Conservation (phyloP, 768 basidiomycete species). For the Ephemerocybe angulata region DNA sequence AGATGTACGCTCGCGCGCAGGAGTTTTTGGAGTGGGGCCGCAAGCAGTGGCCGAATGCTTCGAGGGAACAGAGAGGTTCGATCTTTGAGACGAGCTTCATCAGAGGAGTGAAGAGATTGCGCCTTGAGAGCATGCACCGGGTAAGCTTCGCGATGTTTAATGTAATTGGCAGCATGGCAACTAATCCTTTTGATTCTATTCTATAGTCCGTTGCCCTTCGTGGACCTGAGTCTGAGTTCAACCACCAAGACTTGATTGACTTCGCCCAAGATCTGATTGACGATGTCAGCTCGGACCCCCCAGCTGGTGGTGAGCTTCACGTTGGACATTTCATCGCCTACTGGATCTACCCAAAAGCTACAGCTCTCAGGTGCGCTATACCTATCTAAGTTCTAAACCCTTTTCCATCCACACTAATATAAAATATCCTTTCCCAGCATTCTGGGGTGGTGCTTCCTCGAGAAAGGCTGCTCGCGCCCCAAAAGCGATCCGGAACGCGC, state of each 20-base stretch:
- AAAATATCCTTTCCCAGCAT: not conserved
- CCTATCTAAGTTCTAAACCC: not conserved
- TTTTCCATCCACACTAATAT: not conserved
- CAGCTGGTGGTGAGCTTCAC: not conserved
- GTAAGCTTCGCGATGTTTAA: not conserved
- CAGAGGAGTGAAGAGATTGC: slow-evolving; percentile 36
- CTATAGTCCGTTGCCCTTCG: not conserved
- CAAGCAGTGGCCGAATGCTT: slow-evolving; percentile 35
- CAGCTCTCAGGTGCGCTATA: slow-evolving; percentile 32
- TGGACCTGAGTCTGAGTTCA: slow-evolving; percentile 8
- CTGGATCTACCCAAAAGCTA: slow-evolving; percentile 33
- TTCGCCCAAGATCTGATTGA: slow-evolving; percentile 15
- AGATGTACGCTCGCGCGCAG: slow-evolving; percentile 33
- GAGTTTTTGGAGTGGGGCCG: slow-evolving; percentile 43
- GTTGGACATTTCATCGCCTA: slow-evolving; percentile 6
- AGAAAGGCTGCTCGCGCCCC: not conserved
- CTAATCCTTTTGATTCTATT: not conserved
- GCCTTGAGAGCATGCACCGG: slow-evolving; percentile 24
- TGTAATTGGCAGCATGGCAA: not conserved
- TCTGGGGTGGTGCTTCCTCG: not conserved
- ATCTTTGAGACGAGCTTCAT: slow-evolving; percentile 42
- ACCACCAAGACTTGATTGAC: slow-evolving; percentile 27
- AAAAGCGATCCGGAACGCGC: not conserved
- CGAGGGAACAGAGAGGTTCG: slow-evolving; percentile 33
- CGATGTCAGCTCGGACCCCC: not conserved